Percentiles rank a stretch among this genome's conserved stretches.
Evolutionary conservation across 495 filamentous ascomycete genomes (phyloP).

Genomic region (Cryomyces antarcticus): DNA sequence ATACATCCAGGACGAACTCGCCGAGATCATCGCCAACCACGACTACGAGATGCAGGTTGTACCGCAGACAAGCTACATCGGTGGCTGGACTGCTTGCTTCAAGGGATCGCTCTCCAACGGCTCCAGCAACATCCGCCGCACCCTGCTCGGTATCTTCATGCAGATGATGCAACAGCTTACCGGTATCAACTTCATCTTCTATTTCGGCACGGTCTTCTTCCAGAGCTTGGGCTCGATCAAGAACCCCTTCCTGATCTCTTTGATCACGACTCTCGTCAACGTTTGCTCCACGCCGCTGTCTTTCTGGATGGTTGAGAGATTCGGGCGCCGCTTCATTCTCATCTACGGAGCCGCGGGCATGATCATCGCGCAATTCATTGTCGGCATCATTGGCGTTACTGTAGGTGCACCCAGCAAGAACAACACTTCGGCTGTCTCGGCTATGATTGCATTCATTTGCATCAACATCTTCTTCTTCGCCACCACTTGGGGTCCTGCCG

Average conservation of each 20-base stretch:
- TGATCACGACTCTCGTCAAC: constrained; percentile 75
- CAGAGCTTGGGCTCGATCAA: constrained; percentile 41
- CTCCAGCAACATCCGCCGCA: constrained; percentile 46
- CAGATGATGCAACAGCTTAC: constrained; percentile 62
- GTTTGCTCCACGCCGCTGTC: constrained; percentile 62
- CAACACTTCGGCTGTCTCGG: constrained; percentile 11
- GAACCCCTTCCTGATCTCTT: constrained; percentile 58
- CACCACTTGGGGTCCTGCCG: constrained; percentile 28
- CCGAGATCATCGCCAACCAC: constrained; percentile 47
- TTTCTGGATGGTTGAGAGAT: constrained; percentile 63
- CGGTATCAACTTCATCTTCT: constrained; percentile 24
- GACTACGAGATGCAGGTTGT: constrained; percentile 32
- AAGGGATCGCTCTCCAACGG: constrained; percentile 31
- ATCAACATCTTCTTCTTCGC: constrained; percentile 36
- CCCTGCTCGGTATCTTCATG: constrained; percentile 49
- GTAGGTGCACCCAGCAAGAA: constrained; percentile 6
- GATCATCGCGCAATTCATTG: constrained; percentile 69
- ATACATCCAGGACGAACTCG: constrained; percentile 42
- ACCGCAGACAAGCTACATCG: constrained; percentile 27
- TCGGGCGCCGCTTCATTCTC: constrained; percentile 68
- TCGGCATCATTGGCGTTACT: constrained; percentile 39
- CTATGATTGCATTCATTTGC: constrained; percentile 21
- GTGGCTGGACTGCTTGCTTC: constrained; percentile 41
- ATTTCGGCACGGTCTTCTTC: constrained; percentile 71
- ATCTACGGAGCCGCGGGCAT: constrained; percentile 62